Evolutionary conservation across 2,329 filamentous ascomycete species (phyloP).

Genomic region (Fusarium clavum): DNA sequence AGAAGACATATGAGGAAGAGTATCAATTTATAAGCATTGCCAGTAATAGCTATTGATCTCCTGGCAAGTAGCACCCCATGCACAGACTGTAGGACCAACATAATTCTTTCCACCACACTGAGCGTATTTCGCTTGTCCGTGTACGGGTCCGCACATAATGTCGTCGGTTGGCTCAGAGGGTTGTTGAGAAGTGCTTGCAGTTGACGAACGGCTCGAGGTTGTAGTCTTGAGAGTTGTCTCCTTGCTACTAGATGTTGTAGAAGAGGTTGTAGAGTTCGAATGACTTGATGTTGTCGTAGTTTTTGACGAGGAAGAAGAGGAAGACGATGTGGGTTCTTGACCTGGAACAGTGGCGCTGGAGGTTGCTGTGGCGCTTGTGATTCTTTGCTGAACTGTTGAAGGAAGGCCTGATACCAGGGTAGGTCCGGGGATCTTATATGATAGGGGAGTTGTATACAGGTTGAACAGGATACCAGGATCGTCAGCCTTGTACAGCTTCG

Average conservation of each 20-base stretch:
- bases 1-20: neutral
- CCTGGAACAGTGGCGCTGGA: conserved; percentile 40
- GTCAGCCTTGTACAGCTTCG: conserved; percentile 45
- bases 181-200: conserved; percentile 1
- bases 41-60: conserved; percentile 28
- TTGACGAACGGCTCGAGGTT: neutral
- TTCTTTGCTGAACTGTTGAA: conserved; percentile 27
- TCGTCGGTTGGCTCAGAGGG: conserved; percentile 15
- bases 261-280: conserved; percentile 1
- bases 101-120: conserved; percentile 36
- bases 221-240: conserved; percentile 29
- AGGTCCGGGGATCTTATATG: conserved; percentile 47
- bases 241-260: neutral
- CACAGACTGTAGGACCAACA: conserved; percentile 13
- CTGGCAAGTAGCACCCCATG: conserved; percentile 36
- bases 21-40: conserved; percentile 19
- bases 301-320: neutral
- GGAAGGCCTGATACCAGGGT: conserved; percentile 40
- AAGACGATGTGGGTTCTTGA: neutral
- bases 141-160: conserved; percentile 33
- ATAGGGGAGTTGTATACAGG: conserved; percentile 45
- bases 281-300: neutral
- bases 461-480: conserved; percentile 52
- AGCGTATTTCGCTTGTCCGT: conserved; percentile 37
- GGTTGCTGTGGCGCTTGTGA: conserved; percentile 22